Evolutionary conservation across 495 filamentous ascomycete species (phyloP).

Genomic region (Podospora appendiculata): DNA sequence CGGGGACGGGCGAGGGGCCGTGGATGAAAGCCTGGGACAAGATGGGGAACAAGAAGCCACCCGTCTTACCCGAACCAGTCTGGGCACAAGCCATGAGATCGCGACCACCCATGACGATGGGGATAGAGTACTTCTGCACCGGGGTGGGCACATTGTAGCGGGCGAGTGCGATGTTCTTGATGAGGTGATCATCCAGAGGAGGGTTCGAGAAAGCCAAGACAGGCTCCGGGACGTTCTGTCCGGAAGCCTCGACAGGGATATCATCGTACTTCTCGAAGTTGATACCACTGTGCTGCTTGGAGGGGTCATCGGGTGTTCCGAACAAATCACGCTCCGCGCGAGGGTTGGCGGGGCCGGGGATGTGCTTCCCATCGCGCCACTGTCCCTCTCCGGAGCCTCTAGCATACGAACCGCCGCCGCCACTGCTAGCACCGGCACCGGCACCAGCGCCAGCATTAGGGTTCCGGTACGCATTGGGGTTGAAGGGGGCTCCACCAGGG

Average conservation of each 20-base stretch:
- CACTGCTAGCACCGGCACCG: slow-evolving; percentile 52
- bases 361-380: slow-evolving; percentile 95
- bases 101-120: slow-evolving; percentile 92
- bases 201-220: slow-evolving; percentile 86
- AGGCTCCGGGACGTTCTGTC: slow-evolving; percentile 87
- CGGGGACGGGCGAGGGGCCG: slow-evolving; percentile 65
- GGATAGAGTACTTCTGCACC: slow-evolving; percentile 97
- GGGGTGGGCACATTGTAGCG: slow-evolving; percentile 92
- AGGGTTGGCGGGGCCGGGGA: slow-evolving; percentile 78
- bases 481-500: slow-evolving; percentile 26
- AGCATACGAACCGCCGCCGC: slow-evolving; percentile 41
- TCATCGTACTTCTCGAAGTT: slow-evolving; percentile 99
- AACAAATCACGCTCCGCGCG: slow-evolving; percentile 94
- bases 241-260: slow-evolving; percentile 95
- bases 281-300: slow-evolving; percentile 94
- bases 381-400: slow-evolving; percentile 83
- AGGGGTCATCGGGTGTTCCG: slow-evolving; percentile 84
- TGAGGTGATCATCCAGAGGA: slow-evolving; percentile 83
- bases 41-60: slow-evolving; percentile 98
- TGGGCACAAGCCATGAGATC: slow-evolving; percentile 99
- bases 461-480: slow-evolving; percentile 62
- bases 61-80: slow-evolving; percentile 98
- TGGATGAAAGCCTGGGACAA: slow-evolving; percentile 89
- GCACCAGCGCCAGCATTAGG: slow-evolving; percentile 45
- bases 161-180: slow-evolving; percentile 85